These are phyloP conservation scores for Podospora fimiseda DNA, from an alignment of 495 filamentous ascomycete species.

Conservation along the genomic window DNA sequence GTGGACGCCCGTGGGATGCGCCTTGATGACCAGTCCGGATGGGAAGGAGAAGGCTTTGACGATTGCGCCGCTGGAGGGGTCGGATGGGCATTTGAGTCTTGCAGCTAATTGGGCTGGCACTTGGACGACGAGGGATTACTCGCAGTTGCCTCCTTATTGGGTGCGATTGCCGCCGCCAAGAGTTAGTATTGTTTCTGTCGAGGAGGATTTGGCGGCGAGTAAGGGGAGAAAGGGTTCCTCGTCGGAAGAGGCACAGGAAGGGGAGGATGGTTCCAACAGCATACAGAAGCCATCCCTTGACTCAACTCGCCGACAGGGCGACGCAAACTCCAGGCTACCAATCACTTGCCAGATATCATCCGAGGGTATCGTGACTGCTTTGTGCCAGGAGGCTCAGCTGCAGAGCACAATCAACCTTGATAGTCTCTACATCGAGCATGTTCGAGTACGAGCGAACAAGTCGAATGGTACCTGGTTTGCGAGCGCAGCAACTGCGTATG, in stretches of 20 bases:
- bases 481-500: conserved; percentile 47
- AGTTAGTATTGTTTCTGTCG: background rate
- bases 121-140: conserved; percentile 51
- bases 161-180: conserved; percentile 40
- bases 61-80: conserved; percentile 54
- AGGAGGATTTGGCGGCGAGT: background rate
- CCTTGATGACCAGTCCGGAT: conserved; percentile 50
- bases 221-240: background rate
- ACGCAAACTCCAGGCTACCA: conserved; percentile 16
- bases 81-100: conserved; percentile 56
- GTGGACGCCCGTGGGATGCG: conserved; percentile 58
- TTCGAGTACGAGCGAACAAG: conserved; percentile 25
- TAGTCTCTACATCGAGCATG: conserved; percentile 37
- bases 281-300: conserved; percentile 32
- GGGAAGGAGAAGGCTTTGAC: conserved; percentile 44
- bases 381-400: conserved; percentile 27
- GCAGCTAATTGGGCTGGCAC: conserved; percentile 47
- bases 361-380: conserved; percentile 35
- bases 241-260: background rate
- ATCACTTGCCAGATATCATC: conserved; percentile 42
- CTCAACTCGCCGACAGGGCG: conserved; percentile 23
- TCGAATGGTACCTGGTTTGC: conserved; percentile 53
- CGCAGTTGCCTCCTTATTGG: conserved; percentile 57
- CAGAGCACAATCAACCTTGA: conserved; percentile 27
- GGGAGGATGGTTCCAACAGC: conserved; percentile 7